Conservation (phyloP, 106 monocot genomes). For the Allium fistulosum region DNA sequence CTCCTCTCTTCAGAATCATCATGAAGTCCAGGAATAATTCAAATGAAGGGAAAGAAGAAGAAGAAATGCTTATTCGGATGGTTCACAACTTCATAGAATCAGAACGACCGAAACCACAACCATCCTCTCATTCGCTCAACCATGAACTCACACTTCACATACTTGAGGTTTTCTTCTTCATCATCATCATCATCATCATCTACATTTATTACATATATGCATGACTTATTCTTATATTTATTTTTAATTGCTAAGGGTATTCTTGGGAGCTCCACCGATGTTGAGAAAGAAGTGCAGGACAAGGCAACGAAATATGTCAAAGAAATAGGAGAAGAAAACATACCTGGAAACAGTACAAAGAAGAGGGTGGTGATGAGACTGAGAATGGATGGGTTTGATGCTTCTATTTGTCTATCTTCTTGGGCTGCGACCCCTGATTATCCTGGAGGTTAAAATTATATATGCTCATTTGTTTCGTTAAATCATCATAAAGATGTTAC, state of each 20-base stretch:
- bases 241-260: slow-evolving; percentile 7
- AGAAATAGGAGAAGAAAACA: slow-evolving; percentile 13
- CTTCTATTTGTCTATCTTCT: slow-evolving; percentile 35
- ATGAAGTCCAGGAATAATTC: not conserved
- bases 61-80: slow-evolving; percentile 10
- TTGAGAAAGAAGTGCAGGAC: slow-evolving; percentile 17
- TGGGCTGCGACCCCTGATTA: slow-evolving; percentile 24
- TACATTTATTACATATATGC: not conserved
- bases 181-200: not conserved
- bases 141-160: slow-evolving; percentile 6
- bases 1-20: not conserved
- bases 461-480: not conserved
- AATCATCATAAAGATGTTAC: no score
- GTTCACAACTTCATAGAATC: slow-evolving; percentile 33
- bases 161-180: not conserved
- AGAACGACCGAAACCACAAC: not conserved
- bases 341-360: slow-evolving; percentile 6
- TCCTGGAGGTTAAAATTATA: slow-evolving; percentile 26
- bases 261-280: slow-evolving; percentile 16
- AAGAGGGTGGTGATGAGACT: slow-evolving; percentile 35
- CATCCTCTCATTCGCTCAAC: not conserved
- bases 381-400: slow-evolving; percentile 34
- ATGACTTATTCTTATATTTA: not conserved
- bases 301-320: slow-evolving; percentile 21
- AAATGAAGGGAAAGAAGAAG: not conserved